Conservation (phyloP, 1,139 yeast species). For the Saccharomyces hybrid region DNA sequence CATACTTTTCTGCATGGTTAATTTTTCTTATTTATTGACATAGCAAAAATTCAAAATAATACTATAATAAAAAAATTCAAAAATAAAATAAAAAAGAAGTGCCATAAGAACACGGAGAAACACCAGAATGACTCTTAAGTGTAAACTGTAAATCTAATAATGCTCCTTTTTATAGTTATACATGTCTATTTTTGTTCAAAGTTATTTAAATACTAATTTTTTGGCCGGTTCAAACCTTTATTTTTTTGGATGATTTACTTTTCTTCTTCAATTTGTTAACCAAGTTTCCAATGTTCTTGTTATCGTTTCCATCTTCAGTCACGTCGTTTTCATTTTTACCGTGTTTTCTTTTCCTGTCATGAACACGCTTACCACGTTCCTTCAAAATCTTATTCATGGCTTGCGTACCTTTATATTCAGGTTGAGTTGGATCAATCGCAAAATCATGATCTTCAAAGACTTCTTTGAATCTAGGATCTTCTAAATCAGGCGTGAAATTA, state of each 20-base stretch:
- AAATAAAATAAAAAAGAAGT: neutral
- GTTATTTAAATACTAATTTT: neutral
- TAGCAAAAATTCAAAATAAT: neutral
- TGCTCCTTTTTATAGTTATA: neutral
- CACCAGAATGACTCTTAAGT: neutral
- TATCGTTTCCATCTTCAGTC: constrained; percentile 2
- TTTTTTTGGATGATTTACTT: constrained; percentile 11
- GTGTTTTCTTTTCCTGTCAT: constrained; percentile 9
- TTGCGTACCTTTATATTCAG: constrained; percentile 79
- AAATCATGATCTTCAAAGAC: constrained; percentile 82
- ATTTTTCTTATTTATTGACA: neutral
- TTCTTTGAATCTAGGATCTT: constrained; percentile 83
- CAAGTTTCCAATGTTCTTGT: constrained; percentile 16
- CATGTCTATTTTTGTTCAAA: neutral
- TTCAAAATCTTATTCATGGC: constrained; percentile 77
- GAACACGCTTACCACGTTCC: constrained; percentile 58
- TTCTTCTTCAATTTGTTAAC: constrained; percentile 27
- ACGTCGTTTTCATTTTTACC: constrained; percentile 5
- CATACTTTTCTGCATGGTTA: neutral
- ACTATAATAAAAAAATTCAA: neutral
- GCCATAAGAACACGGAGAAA: neutral
- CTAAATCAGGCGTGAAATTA: constrained; percentile 57
- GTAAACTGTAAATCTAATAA: neutral
- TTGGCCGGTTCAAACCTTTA: neutral
- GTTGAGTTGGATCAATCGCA: constrained; percentile 84